Conservation (phyloP, 2,329 filamentous ascomycete genomes). For the Verticillium albo-atrum region DNA sequence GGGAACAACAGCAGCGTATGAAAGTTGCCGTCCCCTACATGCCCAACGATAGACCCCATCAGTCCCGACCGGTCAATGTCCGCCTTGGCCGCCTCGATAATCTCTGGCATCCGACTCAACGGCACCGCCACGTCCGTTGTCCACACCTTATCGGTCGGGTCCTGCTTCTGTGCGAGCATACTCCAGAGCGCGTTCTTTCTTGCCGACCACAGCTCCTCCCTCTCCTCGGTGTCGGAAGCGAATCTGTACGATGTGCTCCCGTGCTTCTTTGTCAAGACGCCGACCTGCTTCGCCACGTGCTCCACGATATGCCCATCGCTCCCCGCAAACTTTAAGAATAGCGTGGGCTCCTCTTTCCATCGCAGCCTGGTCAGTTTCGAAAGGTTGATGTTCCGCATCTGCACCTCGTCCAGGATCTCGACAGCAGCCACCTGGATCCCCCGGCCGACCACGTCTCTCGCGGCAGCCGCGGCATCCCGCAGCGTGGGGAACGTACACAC, state of each 20-base stretch:
- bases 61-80: constrained; percentile 53
- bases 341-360: constrained; percentile 61
- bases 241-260: constrained; percentile 55
- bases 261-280: constrained; percentile 15
- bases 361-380: constrained; percentile 25
- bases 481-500: constrained; percentile 47
- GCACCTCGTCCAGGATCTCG: constrained; percentile 75
- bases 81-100: constrained; percentile 55
- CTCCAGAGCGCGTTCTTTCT: constrained; percentile 62
- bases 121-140: constrained; percentile 67
- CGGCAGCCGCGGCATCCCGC: constrained; percentile 64
- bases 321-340: constrained; percentile 70
- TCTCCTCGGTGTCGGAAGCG: constrained; percentile 35
- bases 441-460: constrained; percentile 64
- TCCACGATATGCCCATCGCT: constrained; percentile 37
- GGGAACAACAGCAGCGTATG: constrained; percentile 42
- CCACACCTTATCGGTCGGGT: constrained; percentile 50
- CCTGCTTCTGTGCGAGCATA: constrained; percentile 50
- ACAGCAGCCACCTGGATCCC: constrained; percentile 74
- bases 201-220: constrained; percentile 56
- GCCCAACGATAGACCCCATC: constrained; percentile 57
- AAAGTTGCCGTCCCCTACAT: constrained; percentile 67
- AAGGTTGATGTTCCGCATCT: constrained; percentile 56
- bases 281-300: constrained; percentile 18
- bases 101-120: constrained; percentile 52